Evolutionary conservation across 2,329 filamentous ascomycete genomes (phyloP).

Genomic region (Aotearoamyces nothofagi): DNA sequence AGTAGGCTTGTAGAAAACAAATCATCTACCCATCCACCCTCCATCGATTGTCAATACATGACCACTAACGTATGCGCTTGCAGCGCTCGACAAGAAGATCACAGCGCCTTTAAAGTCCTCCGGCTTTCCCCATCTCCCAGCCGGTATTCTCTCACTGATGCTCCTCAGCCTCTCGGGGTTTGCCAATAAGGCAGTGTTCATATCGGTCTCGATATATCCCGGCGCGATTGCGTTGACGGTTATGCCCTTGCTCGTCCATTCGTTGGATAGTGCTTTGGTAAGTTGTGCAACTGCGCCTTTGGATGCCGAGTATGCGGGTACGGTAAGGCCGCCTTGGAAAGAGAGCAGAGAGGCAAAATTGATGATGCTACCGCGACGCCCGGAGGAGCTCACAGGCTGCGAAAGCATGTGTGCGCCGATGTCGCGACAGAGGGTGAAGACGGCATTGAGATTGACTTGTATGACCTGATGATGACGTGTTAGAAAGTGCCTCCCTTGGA

Average conservation of each 20-base stretch:
- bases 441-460: constrained; percentile 72
- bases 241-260: constrained; percentile 69
- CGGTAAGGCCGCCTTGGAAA: constrained; percentile 75
- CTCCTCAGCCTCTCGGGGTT: constrained; percentile 53
- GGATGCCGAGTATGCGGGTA: constrained; percentile 70
- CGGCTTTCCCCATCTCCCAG: constrained; percentile 66
- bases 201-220: constrained; percentile 85
- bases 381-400: constrained; percentile 26
- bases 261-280: constrained; percentile 74
- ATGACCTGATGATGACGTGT: constrained; percentile 41
- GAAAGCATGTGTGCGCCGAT: constrained; percentile 65
- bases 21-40: constrained; percentile 82
- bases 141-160: constrained; percentile 70
- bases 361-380: constrained; percentile 55
- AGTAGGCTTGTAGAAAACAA: too few species aligned
- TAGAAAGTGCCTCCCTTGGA: too few species aligned
- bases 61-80: constrained; percentile 70
- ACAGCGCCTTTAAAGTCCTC: constrained; percentile 80
- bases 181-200: constrained; percentile 72
- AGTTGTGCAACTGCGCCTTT: constrained; percentile 74
- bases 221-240: constrained; percentile 82
- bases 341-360: constrained; percentile 68
- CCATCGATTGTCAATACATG: constrained; percentile 76
- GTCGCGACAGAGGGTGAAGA: constrained; percentile 67
- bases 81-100: constrained; percentile 61